Conservation (phyloP, 1,139 yeast genomes). For the Geotrichum aggregatum region DNA sequence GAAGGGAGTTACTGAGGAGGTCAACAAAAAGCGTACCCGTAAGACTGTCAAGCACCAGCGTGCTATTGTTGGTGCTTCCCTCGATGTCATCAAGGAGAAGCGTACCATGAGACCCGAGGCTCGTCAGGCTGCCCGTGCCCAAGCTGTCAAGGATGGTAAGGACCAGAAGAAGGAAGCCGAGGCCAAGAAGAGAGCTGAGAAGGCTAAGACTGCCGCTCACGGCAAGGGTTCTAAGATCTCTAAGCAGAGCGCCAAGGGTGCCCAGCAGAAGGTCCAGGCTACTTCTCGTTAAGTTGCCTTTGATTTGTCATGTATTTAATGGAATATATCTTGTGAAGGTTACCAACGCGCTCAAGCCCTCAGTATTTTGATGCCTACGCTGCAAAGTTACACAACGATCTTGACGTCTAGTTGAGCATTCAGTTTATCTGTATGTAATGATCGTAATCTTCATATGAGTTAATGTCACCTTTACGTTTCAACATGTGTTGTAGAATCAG, state of each 20-base stretch:
- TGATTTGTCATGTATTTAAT: conserved; percentile 16
- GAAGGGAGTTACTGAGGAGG: conserved; percentile 99
- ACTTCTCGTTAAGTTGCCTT: conserved; percentile 73
- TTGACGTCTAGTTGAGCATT: no score
- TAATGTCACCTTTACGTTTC: no score
- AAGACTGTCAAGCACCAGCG: conserved; percentile 98
- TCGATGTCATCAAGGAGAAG: conserved; percentile 97
- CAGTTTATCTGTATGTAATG: no score
- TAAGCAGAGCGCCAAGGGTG: conserved; percentile 43
- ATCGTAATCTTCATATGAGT: no score
- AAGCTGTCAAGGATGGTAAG: conserved; percentile 85
- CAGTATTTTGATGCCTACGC: no score
- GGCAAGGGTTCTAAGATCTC: conserved; percentile 71
- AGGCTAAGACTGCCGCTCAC: conserved; percentile 80
- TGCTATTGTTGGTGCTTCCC: conserved; percentile 98
- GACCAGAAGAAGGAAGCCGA: conserved; percentile 92
- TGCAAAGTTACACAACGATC: no score
- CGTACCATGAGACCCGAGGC: conserved; percentile 93
- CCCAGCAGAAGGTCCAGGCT: conserved; percentile 68
- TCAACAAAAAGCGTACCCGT: conserved; percentile 94
- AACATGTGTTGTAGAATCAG: no score
- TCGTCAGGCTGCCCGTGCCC: conserved; percentile 96
- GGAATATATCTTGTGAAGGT: background rate
- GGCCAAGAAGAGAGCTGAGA: conserved; percentile 82
- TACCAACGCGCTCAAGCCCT: background rate